phyloP scores from a whole-genome alignment of 305 asterid genomes.

The Fraxinus nigra region DNA sequence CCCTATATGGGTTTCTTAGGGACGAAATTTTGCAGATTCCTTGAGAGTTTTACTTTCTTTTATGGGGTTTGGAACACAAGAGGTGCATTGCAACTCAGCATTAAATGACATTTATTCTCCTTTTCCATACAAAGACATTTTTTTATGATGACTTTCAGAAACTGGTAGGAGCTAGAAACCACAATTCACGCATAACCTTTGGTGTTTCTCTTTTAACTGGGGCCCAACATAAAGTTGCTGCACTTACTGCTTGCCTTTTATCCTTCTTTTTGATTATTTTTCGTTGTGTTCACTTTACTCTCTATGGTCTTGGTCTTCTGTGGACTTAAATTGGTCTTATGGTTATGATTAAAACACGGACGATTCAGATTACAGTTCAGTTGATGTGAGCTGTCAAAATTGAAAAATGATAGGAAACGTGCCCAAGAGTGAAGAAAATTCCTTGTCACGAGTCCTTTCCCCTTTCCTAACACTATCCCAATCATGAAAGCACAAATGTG shows the following conservation, averaged over 20 bases:
- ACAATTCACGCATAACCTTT: not conserved
- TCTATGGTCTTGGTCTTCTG: not conserved
- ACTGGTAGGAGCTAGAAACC: slow-evolving; percentile 2
- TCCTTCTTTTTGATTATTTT: not conserved
- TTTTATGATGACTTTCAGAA: not conserved
- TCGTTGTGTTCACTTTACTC: not conserved
- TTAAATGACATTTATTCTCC: not conserved
- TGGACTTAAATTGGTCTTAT: not conserved
- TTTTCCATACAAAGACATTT: not conserved
- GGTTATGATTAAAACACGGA: not conserved
- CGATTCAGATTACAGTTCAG: not conserved
- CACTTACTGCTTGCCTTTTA: not conserved
- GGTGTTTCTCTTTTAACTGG: not conserved
- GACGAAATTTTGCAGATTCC: not conserved
- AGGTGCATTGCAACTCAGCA: not conserved
- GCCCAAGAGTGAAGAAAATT: not conserved
- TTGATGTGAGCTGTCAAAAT: not conserved
- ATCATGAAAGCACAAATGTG: not conserved
- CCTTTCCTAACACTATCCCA: not conserved
- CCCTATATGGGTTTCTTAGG: not conserved
- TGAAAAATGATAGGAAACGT: not conserved
- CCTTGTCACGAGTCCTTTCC: not conserved
- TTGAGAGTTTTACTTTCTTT: not conserved
- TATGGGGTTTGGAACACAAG: not conserved
- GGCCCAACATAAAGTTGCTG: not conserved